Conservation (phyloP, 805 yeast genomes). For the Cyberlindnera nakhonratchasimensis region DNA sequence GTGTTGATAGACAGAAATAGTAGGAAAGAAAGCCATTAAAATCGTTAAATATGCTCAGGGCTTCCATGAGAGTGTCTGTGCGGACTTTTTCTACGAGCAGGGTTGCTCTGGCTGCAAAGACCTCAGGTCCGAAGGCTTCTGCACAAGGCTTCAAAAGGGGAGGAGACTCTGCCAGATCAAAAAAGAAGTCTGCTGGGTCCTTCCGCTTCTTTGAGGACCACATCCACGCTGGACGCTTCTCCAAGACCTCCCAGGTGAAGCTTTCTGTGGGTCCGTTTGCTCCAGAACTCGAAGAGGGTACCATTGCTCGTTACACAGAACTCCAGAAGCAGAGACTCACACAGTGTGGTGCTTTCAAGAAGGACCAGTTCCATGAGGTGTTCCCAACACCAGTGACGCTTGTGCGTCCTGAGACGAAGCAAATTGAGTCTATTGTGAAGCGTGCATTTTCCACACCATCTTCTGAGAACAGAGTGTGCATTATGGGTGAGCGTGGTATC, state of each 20-base stretch:
- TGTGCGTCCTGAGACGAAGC: slow-evolving; percentile 46
- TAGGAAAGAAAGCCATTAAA: neutral
- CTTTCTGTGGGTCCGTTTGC: neutral
- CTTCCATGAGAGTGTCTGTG: neutral
- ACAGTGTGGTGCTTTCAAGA: slow-evolving; percentile 61
- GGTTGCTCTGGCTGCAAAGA: slow-evolving; percentile 5
- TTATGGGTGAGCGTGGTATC: slow-evolving; percentile 70
- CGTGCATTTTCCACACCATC: slow-evolving; percentile 31
- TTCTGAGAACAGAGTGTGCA: slow-evolving; percentile 45
- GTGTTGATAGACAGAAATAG: neutral
- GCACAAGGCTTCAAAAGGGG: slow-evolving; percentile 19
- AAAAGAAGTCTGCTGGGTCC: slow-evolving; percentile 22
- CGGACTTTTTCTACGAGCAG: slow-evolving; percentile 7
- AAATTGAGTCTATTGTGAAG: slow-evolving; percentile 38
- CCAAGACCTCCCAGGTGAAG: slow-evolving; percentile 16
- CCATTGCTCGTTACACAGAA: slow-evolving; percentile 39
- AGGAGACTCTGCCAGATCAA: slow-evolving; percentile 9
- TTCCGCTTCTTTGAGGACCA: slow-evolving; percentile 21
- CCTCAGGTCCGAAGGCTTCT: slow-evolving; percentile 16
- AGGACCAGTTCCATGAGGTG: slow-evolving; percentile 65
- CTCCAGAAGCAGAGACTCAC: slow-evolving; percentile 40
- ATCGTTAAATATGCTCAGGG: slow-evolving; percentile 11
- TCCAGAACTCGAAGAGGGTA: slow-evolving; percentile 19
- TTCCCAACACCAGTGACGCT: slow-evolving; percentile 58
- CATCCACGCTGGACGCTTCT: slow-evolving; percentile 28